Conservation (phyloP, 2,329 filamentous ascomycete species). For the Venturia aucupariae region DNA sequence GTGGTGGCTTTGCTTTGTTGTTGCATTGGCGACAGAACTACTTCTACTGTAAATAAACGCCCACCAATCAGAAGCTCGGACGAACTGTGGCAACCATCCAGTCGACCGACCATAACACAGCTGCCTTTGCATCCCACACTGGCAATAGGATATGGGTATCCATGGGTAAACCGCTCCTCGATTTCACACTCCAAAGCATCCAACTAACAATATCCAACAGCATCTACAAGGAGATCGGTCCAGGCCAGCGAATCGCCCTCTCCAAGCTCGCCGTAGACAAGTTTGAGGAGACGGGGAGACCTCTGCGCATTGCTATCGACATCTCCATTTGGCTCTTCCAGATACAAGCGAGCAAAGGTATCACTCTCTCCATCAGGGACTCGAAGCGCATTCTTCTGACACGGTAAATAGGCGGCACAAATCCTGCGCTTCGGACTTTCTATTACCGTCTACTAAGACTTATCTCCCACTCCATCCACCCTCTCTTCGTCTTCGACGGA, state of each 20-base stretch:
- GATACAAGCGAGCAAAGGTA: conserved; percentile 68
- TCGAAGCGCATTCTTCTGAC: neutral
- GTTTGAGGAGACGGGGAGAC: conserved; percentile 59
- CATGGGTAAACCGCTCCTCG: conserved; percentile 24
- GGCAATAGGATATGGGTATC: conserved; percentile 28
- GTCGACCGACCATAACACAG: neutral
- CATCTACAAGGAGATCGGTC: conserved; percentile 82
- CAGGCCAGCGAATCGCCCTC: conserved; percentile 69
- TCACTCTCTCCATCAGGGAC: neutral
- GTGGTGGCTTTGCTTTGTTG: conserved; percentile 7
- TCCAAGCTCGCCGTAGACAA: conserved; percentile 73
- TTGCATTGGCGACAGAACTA: neutral
- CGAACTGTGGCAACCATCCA: conserved; percentile 3
- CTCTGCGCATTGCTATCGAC: conserved; percentile 82
- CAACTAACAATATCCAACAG: conserved; percentile 36
- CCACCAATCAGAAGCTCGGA: conserved; percentile 1
- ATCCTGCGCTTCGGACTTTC: conserved; percentile 81
- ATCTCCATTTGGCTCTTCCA: conserved; percentile 98
- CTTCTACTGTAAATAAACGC: conserved; percentile 7
- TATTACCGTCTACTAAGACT: conserved; percentile 84
- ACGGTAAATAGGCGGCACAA: conserved; percentile 58
- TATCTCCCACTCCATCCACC: conserved; percentile 67
- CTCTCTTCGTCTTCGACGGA: conserved; percentile 86
- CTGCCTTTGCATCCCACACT: neutral
- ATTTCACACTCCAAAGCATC: neutral